Evolutionary conservation across 345 rosid genomes (phyloP), one percentile per base, ranked within the genome.

Genomic region (Chamaenerion angustifolium): DNA sequence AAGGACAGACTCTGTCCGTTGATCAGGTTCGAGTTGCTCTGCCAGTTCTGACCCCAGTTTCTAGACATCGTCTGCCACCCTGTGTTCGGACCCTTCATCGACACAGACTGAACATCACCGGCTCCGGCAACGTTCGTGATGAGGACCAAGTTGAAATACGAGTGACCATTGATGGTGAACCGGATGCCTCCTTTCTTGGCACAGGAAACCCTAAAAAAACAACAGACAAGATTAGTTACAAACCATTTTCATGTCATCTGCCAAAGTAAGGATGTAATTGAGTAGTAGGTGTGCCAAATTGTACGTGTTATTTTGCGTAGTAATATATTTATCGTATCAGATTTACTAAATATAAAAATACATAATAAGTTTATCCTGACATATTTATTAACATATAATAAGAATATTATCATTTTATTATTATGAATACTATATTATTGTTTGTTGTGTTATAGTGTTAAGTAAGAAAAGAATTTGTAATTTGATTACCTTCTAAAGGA

Each of bases 41-140:
- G 98, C 98, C 98, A 90, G 65, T 90, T 90, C 63, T 90, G 98
- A 11, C 98, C 98, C 98, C 98, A 90, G 43, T 90, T 90, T 52
- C 98, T 75, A 8, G 98, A 90, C 98, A 90, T 73, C 6, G 86
- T 12, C 62, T 83, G 95, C 98, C 98, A 90, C 45, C 81, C 82
- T 7, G 95, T 62, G 8, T 76, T 81, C 0, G 94, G 76, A 14
- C 98, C 98, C 63, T 82, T 90, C 73, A 90, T 81, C 11, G 95
- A 83, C 2, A 75, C 98, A 0, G 92, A 16, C 12, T 76, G 79
- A 0, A 86, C 74, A 43, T 90, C 98, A 47, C 98, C 98, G 0
- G 98, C 92, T 0, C 89, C 95, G 0, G 71, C 98, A 0, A 90
- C 98, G 65, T 90, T 90, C 3, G 92, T 64, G 58, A 86, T 54